These are phyloP conservation scores for Phytophthora cactorum DNA, from an alignment of 352 stramenopile species.

Conservation along the genomic window DNA sequence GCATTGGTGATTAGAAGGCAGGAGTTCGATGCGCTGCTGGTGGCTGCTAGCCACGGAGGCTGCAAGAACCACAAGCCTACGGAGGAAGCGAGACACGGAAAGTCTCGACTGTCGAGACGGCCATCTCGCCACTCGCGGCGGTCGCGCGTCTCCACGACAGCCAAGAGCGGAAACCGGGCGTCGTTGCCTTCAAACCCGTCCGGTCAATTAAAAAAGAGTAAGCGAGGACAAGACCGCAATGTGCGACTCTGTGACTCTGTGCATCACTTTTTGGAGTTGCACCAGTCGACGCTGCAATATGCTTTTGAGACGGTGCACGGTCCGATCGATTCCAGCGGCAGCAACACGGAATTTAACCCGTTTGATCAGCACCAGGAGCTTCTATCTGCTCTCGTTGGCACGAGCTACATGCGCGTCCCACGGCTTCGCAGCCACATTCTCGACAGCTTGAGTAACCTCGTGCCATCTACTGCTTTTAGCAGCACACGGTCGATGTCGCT, in stretches of 20 bases:
- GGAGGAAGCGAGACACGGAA: slow-evolving; percentile 23
- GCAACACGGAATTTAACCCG: slow-evolving; percentile 29
- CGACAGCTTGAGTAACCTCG: slow-evolving; percentile 44
- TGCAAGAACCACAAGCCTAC: slow-evolving; percentile 57
- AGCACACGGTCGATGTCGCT: slow-evolving; percentile 29
- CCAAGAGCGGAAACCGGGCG: slow-evolving; percentile 8
- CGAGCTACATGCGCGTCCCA: slow-evolving; percentile 65
- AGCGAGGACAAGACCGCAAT: slow-evolving; percentile 26
- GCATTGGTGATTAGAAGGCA: slow-evolving; percentile 50
- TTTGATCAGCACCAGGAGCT: slow-evolving; percentile 44
- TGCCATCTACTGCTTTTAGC: slow-evolving; percentile 20
- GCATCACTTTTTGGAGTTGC: slow-evolving; percentile 64
- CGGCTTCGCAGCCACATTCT: slow-evolving; percentile 60
- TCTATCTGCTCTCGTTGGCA: slow-evolving; percentile 47
- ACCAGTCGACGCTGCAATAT: slow-evolving; percentile 68
- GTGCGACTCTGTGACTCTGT: slow-evolving; percentile 52
- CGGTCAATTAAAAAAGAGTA: slow-evolving; percentile 20
- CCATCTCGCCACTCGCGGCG: slow-evolving; percentile 25
- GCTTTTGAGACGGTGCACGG: slow-evolving; percentile 43
- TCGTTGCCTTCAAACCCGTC: slow-evolving; percentile 10
- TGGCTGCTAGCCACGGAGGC: slow-evolving; percentile 53
- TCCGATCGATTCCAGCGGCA: slow-evolving; percentile 21
- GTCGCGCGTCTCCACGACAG: slow-evolving; percentile 31
- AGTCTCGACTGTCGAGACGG: slow-evolving; percentile 25
- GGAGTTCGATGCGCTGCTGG: slow-evolving; percentile 66